A percentile compares a stretch with the other conserved stretches of the same genome.
Conservation (phyloP, 805 yeast species). For the Kuraishia molischiana region DNA sequence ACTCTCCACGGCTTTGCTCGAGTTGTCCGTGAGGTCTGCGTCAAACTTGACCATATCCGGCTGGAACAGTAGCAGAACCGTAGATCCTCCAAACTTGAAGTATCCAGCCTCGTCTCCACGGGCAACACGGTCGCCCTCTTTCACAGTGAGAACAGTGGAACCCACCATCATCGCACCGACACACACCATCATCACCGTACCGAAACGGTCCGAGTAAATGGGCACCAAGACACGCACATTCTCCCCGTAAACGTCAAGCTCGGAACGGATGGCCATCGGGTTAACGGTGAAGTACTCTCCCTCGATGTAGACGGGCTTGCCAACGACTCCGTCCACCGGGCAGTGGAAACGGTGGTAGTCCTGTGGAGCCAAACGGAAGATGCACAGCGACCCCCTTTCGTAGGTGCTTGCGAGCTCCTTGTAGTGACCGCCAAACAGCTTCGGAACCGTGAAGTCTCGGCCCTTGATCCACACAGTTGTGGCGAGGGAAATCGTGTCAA, state of each 20-base stretch:
- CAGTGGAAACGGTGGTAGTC: conserved; percentile 92
- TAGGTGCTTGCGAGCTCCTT: conserved; percentile 22
- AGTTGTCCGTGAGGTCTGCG: conserved; percentile 61
- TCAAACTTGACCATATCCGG: conserved; percentile 48
- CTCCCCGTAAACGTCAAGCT: conserved; percentile 87
- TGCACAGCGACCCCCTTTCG: conserved; percentile 54
- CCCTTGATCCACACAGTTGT: conserved; percentile 88
- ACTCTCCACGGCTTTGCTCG: conserved; percentile 66
- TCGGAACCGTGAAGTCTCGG: conserved; percentile 53
- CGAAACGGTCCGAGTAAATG: conserved; percentile 67
- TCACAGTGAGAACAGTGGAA: conserved; percentile 63
- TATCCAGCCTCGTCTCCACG: conserved; percentile 87
- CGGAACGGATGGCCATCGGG: conserved; percentile 92
- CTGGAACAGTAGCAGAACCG: conserved; percentile 62
- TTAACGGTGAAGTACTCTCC: conserved; percentile 96
- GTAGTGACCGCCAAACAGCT: conserved; percentile 41
- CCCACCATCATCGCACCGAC: conserved; percentile 99
- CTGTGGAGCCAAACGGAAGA: conserved; percentile 91
- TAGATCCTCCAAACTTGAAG: conserved; percentile 94
- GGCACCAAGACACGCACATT: conserved; percentile 75
- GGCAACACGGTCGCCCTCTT: conserved; percentile 44
- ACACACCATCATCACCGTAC: conserved; percentile 65
- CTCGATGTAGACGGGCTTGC: conserved; percentile 55
- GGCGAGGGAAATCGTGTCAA: conserved; percentile 48
- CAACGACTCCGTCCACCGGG: conserved; percentile 71